These are phyloP conservation scores for Trichoderma semiorbis DNA, from an alignment of 2,329 filamentous ascomycete genomes.

Conservation along the genomic window DNA sequence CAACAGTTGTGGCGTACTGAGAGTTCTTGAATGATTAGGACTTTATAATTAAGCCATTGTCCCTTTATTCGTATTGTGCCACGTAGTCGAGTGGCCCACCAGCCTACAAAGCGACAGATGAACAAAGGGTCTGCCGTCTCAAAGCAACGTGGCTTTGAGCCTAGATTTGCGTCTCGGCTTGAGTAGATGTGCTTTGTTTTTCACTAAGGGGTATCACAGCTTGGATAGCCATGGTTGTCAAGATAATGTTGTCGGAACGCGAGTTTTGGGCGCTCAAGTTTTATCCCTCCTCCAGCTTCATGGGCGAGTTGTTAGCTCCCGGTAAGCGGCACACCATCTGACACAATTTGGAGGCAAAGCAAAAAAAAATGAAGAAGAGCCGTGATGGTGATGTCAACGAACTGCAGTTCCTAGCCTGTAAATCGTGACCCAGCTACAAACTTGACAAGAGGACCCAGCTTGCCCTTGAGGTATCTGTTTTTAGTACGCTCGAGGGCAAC, in stretches of 20 bases:
- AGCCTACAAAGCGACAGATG: background rate
- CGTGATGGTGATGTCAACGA: background rate
- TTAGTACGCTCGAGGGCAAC: background rate
- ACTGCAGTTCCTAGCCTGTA: background rate
- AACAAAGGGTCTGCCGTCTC: background rate
- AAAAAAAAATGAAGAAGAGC: too few species aligned
- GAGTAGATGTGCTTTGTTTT: background rate
- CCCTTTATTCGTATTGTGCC: background rate
- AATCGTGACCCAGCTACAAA: background rate
- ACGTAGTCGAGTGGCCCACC: background rate
- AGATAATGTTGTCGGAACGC: constrained; percentile 11
- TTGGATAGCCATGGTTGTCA: constrained; percentile 12
- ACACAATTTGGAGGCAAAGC: background rate
- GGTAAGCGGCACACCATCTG: background rate
- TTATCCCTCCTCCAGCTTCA: constrained; percentile 1
- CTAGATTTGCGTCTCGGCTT: background rate
- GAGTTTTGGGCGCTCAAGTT: background rate
- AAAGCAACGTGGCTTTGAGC: background rate
- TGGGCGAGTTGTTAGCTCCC: background rate
- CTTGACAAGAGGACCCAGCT: background rate
- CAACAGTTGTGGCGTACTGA: background rate
- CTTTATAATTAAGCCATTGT: background rate
- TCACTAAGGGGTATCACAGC: constrained; percentile 14
- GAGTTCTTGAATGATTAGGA: background rate
- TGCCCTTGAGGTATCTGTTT: background rate